Percentiles rank a stretch among this genome's conserved stretches.
phyloP scores from a whole-genome alignment of 2,329 filamentous ascomycete species.

The Nemania bipapillata region DNA sequence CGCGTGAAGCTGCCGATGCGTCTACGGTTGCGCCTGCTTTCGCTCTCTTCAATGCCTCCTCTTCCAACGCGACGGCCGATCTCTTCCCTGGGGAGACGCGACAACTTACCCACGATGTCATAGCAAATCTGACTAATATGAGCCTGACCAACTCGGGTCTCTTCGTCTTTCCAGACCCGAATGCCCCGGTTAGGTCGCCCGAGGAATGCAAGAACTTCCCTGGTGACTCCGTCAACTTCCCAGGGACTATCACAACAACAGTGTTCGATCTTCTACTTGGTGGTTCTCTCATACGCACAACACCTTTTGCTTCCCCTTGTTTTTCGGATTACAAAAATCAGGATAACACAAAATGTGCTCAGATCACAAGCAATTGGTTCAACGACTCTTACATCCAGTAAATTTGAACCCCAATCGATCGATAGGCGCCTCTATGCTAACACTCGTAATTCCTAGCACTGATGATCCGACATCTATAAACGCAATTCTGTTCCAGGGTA shows the following conservation, averaged over 20 bases:
- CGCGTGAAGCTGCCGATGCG: slow-evolving; percentile 43
- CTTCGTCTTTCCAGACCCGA: slow-evolving; percentile 44
- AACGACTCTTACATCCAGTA: slow-evolving; percentile 47
- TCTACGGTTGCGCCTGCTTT: slow-evolving; percentile 45
- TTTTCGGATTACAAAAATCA: slow-evolving; percentile 46
- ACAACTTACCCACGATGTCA: slow-evolving; percentile 45
- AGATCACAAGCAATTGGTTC: slow-evolving; percentile 46
- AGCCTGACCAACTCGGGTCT: slow-evolving; percentile 44
- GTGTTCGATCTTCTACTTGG: slow-evolving; percentile 47
- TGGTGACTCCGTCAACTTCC: slow-evolving; percentile 44
- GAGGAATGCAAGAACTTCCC: slow-evolving; percentile 48
- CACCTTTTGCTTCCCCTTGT: slow-evolving; percentile 46
- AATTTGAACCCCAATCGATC: not conserved
- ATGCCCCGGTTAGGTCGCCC: slow-evolving; percentile 36
- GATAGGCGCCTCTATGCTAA: slow-evolving; percentile 5
- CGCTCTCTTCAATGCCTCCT: slow-evolving; percentile 41
- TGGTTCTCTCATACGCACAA: slow-evolving; percentile 46
- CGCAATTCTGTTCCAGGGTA: slow-evolving; percentile 45
- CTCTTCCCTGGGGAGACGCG: slow-evolving; percentile 46
- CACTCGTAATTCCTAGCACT: slow-evolving; percentile 37
- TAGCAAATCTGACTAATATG: slow-evolving; percentile 46
- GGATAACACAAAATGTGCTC: slow-evolving; percentile 43
- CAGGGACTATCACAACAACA: slow-evolving; percentile 41
- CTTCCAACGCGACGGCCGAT: slow-evolving; percentile 46
- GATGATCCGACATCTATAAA: slow-evolving; percentile 49